These are phyloP conservation scores for Leccinum subgranulosum DNA, from an alignment of 768 basidiomycete species.

Conservation along the genomic window DNA sequence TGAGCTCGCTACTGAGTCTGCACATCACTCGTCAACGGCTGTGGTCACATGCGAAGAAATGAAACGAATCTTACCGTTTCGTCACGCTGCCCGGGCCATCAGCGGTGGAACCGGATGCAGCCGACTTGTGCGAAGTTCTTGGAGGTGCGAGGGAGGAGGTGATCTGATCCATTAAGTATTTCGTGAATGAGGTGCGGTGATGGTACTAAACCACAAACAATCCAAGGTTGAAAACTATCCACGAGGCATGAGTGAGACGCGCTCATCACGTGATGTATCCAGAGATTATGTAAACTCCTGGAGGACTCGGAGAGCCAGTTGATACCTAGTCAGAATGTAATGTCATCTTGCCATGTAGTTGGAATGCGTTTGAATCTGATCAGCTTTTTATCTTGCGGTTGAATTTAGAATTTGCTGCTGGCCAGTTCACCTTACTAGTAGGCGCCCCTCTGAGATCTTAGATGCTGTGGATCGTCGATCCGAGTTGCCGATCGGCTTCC, in stretches of 20 bases:
- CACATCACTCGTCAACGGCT: conserved; percentile 2
- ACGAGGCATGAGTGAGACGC: conserved; percentile 20
- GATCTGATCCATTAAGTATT: conserved; percentile 63
- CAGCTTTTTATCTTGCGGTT: neutral
- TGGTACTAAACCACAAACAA: conserved; percentile 8
- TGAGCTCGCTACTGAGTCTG: conserved; percentile 79
- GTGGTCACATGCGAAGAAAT: neutral
- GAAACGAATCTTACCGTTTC: conserved; percentile 58
- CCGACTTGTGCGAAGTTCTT: conserved; percentile 56
- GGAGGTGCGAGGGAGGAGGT: conserved; percentile 59
- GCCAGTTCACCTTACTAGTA: neutral
- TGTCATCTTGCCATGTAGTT: too few species aligned
- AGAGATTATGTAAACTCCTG: neutral
- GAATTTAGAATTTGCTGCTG: neutral
- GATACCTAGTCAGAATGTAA: too few species aligned
- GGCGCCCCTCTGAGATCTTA: neutral
- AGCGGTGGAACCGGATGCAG: conserved; percentile 46
- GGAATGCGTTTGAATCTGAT: too few species aligned
- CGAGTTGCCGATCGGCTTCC: neutral
- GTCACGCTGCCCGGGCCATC: conserved; percentile 76
- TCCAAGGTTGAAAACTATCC: conserved; percentile 8
- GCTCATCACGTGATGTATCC: conserved; percentile 27
- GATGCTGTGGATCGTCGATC: neutral
- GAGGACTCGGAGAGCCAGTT: too few species aligned
- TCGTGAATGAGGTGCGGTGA: conserved; percentile 18